Evolutionary conservation across 1,139 yeast genomes (phyloP).

Genomic region (Lodderomyces margitis): DNA sequence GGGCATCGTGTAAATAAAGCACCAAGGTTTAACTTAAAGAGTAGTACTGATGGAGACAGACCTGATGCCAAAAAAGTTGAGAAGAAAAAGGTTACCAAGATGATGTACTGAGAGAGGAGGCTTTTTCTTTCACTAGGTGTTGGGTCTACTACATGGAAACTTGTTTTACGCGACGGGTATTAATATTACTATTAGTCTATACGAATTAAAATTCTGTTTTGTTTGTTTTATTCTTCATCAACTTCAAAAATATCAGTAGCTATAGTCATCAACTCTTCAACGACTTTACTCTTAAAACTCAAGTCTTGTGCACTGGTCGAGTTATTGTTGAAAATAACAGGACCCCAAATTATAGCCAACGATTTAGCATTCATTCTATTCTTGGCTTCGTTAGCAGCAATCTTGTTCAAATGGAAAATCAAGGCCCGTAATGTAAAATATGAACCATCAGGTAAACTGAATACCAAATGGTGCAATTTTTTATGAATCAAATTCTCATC

Average conservation of each 20-base stretch:
- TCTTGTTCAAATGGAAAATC: constrained; percentile 78
- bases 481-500: constrained; percentile 59
- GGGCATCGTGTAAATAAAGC: constrained; percentile 28
- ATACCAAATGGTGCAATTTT: constrained; percentile 81
- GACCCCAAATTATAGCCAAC: constrained; percentile 92
- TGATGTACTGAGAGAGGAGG: constrained; percentile 16
- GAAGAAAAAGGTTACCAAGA: constrained; percentile 10
- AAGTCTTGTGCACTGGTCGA: constrained; percentile 72
- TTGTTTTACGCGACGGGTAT: too few species aligned
- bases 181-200: too few species aligned
- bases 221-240: constrained; percentile 28
- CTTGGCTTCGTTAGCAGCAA: constrained; percentile 58
- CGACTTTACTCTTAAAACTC: constrained; percentile 74
- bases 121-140: too few species aligned
- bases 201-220: neutral
- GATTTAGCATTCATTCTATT: constrained; percentile 83
- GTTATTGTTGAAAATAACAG: constrained; percentile 69
- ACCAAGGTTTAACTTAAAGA: constrained; percentile 30
- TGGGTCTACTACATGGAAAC: too few species aligned
- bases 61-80: constrained; percentile 4
- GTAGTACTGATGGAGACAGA: neutral
- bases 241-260: constrained; percentile 90
- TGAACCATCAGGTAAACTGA: constrained; percentile 89
- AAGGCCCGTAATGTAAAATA: constrained; percentile 86
- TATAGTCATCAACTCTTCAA: constrained; percentile 79